Evolutionary conservation across 345 rosid species (phyloP).

Genomic region (Syzygium grande): DNA sequence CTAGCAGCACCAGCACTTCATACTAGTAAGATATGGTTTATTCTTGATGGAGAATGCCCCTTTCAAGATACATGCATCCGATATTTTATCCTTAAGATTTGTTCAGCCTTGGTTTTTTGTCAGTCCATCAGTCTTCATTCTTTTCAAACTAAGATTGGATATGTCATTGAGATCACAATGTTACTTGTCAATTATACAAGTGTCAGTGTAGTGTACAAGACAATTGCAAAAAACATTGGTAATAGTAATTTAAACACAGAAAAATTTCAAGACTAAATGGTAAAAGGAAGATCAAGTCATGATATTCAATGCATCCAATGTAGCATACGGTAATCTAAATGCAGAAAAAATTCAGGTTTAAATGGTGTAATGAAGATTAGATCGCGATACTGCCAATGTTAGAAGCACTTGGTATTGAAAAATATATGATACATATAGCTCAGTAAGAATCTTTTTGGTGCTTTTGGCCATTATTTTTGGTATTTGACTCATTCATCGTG

Average conservation of each 20-base stretch:
- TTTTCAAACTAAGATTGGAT: background rate
- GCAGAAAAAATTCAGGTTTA: background rate
- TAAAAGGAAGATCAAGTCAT: background rate
- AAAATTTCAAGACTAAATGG: background rate
- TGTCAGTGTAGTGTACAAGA: background rate
- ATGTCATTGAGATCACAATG: background rate
- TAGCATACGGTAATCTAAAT: background rate
- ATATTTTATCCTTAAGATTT: background rate
- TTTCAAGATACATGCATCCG: background rate
- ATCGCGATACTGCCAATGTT: background rate
- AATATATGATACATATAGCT: background rate
- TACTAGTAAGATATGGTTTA: slow-evolving; percentile 44
- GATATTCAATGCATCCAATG: background rate
- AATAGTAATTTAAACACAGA: background rate
- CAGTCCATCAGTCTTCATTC: background rate
- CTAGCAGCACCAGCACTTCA: slow-evolving; percentile 74
- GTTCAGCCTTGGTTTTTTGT: background rate
- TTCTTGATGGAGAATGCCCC: background rate
- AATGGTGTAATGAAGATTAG: background rate
- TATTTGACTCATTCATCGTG: background rate
- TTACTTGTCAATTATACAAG: background rate
- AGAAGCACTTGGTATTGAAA: background rate
- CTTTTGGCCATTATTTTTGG: background rate
- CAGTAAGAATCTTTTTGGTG: background rate
- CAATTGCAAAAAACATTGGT: background rate